Conservation (phyloP, 2,329 filamentous ascomycete species). For the Chaetomium sp. region DNA sequence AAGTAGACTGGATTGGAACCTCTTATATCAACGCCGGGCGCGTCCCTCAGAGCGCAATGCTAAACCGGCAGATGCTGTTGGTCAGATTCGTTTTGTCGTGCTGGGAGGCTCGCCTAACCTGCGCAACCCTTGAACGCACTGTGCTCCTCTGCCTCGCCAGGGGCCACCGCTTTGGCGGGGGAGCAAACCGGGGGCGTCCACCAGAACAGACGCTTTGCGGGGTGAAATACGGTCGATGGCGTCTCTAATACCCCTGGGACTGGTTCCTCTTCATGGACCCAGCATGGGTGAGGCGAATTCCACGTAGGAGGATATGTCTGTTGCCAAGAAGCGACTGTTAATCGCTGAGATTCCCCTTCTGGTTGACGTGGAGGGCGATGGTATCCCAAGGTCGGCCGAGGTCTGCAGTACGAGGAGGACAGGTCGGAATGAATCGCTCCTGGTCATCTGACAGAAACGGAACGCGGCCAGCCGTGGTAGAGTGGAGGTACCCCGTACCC, state of each 20-base stretch:
- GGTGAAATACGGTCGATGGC: too few species aligned
- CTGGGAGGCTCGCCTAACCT: not conserved
- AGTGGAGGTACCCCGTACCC: not conserved
- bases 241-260: too few species aligned
- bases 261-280: too few species aligned
- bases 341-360: too few species aligned
- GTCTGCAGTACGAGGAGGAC: not conserved
- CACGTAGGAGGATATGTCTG: too few species aligned
- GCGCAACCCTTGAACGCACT: not conserved
- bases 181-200: too few species aligned
- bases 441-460: conserved; percentile 10
- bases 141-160: not conserved
- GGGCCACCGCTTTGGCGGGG: not conserved
- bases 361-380: not conserved
- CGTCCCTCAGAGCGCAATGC: too few species aligned
- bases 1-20: not conserved
- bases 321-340: too few species aligned
- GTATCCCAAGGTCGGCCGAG: not conserved
- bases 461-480: conserved; percentile 5
- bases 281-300: too few species aligned
- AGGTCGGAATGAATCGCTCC: not conserved
- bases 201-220: too few species aligned
- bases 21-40: not conserved
- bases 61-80: conserved; percentile 2
- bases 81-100: not conserved